Conservation (phyloP, 495 filamentous ascomycete species). For the Hypoxylon perforatum region DNA sequence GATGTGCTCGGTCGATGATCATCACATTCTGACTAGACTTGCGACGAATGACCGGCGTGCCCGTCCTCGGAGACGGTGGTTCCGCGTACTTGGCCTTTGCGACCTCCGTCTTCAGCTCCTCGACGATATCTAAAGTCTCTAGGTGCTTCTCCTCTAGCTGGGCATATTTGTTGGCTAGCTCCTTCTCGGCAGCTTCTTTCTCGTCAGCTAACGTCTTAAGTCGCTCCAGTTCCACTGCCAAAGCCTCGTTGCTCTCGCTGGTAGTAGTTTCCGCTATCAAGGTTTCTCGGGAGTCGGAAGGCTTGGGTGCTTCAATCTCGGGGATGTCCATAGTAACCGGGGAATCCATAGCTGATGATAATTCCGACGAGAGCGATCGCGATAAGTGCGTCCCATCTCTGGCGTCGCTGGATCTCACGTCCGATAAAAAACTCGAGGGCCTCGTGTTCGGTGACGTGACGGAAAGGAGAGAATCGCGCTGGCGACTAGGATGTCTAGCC, state of each 20-base stretch:
- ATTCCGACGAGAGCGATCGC: constrained; percentile 95
- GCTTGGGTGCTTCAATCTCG: constrained; percentile 62
- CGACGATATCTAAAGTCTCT: constrained; percentile 83
- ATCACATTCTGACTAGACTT: constrained; percentile 94
- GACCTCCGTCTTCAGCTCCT: constrained; percentile 87
- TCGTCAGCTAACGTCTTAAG: constrained; percentile 76
- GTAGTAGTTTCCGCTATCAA: constrained; percentile 32
- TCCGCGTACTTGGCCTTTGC: constrained; percentile 73
- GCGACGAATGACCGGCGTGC: constrained; percentile 81
- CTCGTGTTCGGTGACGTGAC: constrained; percentile 70
- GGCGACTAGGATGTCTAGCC: constrained; percentile 70
- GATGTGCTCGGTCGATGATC: constrained; percentile 89
- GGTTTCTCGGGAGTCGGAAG: constrained; percentile 42
- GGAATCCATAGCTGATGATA: constrained; percentile 92
- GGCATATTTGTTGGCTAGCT: constrained; percentile 80
- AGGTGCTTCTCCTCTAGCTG: constrained; percentile 84
- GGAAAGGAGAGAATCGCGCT: constrained; percentile 64
- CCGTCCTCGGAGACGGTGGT: constrained; percentile 70
- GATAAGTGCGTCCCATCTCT: constrained; percentile 83
- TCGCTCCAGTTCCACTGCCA: constrained; percentile 73
- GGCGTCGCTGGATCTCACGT: constrained; percentile 77
- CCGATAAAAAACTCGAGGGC: constrained; percentile 93
- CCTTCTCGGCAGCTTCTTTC: constrained; percentile 77
- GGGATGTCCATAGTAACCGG: constrained; percentile 72
- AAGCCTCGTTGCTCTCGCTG: constrained; percentile 50